phyloP scores from a whole-genome alignment of 257 asterid species.

The Solanum paucissectum region DNA sequence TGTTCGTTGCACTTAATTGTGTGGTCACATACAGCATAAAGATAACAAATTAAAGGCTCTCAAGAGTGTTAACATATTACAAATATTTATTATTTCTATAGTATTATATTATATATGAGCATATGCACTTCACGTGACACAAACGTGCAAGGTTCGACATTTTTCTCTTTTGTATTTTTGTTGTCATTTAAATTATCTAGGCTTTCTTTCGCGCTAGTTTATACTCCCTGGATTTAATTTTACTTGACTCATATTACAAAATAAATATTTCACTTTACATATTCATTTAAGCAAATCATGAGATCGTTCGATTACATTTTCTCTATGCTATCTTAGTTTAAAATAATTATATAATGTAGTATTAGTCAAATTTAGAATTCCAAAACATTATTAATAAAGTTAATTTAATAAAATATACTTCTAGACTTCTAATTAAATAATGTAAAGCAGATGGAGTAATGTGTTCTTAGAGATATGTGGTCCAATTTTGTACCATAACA shows the following conservation, averaged over 20 bases:
- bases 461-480: neutral
- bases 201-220: neutral
- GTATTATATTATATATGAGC: slow-evolving; percentile 15
- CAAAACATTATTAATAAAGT: too few species aligned
- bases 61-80: slow-evolving; percentile 15
- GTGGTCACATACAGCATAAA: slow-evolving; percentile 20
- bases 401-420: too few species aligned
- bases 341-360: neutral
- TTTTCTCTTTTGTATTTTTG: neutral
- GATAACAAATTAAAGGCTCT: slow-evolving; percentile 19
- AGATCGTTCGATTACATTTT: too few species aligned
- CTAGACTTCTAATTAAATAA: too few species aligned
- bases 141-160: neutral
- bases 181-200: neutral
- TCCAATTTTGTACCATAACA: neutral
- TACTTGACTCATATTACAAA: neutral
- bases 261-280: neutral
- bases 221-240: neutral
- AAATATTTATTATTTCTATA: slow-evolving; percentile 25
- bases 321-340: neutral
- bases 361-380: too few species aligned
- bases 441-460: neutral
- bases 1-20: slow-evolving; percentile 5
- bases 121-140: slow-evolving; percentile 38
- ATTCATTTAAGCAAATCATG: neutral